Percentiles rank a stretch among this genome's conserved stretches.
phyloP scores from a whole-genome alignment of 2,329 filamentous ascomycete genomes.

The Epichloe coenophiala region DNA sequence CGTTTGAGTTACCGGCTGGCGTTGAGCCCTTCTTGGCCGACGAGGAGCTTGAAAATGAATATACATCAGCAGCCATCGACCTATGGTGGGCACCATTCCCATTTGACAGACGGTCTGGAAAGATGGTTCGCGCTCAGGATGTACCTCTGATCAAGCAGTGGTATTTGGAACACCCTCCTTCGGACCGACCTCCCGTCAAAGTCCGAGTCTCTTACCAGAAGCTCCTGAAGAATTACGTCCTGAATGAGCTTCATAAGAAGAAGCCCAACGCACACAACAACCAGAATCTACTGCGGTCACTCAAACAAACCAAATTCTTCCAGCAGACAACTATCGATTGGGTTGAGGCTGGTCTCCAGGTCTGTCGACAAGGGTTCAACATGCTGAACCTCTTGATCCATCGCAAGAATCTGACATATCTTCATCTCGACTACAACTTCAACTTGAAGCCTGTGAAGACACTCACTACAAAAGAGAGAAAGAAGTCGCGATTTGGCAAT shows the following conservation, averaged over 20 bases:
- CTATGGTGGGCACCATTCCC: constrained; percentile 98
- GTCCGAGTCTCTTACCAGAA: constrained; percentile 98
- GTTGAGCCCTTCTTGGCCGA: constrained; percentile 82
- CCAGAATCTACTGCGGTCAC: constrained; percentile 74
- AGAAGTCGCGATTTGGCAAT: constrained; percentile 98
- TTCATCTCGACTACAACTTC: constrained; percentile 99
- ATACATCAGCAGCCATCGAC: constrained; percentile 82
- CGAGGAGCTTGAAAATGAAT: constrained; percentile 75
- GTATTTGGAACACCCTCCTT: constrained; percentile 92
- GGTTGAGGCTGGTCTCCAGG: constrained; percentile 96
- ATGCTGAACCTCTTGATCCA: constrained; percentile 98
- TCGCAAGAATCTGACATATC: constrained; percentile 93
- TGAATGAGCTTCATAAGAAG: constrained; percentile 95
- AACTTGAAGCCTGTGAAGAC: constrained; percentile 99
- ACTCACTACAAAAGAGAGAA: constrained; percentile 93
- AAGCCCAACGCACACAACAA: constrained; percentile 91
- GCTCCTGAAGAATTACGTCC: constrained; percentile 84
- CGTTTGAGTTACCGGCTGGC: constrained; percentile 68
- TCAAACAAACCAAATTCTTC: constrained; percentile 98
- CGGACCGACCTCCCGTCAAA: constrained; percentile 78
- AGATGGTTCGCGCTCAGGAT: constrained; percentile 94
- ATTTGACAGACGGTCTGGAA: constrained; percentile 84
- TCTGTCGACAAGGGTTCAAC: constrained; percentile 96
- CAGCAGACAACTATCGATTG: constrained; percentile 98
- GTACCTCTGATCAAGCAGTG: constrained; percentile 95